Evolutionary conservation across 345 rosid genomes (phyloP).

Genomic region (Acer campestre): DNA sequence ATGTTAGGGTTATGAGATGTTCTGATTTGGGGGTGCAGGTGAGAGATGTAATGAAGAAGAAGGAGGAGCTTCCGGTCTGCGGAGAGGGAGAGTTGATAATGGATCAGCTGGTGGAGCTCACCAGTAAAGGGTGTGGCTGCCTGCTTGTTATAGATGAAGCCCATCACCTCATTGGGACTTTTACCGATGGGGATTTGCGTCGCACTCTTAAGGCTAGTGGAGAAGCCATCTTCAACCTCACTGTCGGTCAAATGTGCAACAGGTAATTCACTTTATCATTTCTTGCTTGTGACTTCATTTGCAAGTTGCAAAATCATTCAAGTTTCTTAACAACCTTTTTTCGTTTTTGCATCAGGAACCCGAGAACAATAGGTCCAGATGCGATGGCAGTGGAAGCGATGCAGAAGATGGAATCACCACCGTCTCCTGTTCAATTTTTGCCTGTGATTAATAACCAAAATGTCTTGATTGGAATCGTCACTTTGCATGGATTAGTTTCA

Average conservation of each 20-base stretch:
- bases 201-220: conserved; percentile 88
- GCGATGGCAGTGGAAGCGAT: conserved; percentile 99
- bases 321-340: neutral
- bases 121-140: conserved; percentile 95
- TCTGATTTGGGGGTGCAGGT: conserved; percentile 45
- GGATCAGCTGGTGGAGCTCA: conserved; percentile 93
- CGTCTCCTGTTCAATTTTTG: conserved; percentile 93
- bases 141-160: conserved; percentile 74
- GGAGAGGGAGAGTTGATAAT: conserved; percentile 86
- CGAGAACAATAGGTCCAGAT: conserved; percentile 80
- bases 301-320: neutral
- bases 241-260: conserved; percentile 95
- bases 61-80: conserved; percentile 87
- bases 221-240: conserved; percentile 89
- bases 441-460: conserved; percentile 71
- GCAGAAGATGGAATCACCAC: conserved; percentile 98
- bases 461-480: conserved; percentile 79
- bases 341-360: conserved; percentile 55
- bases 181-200: conserved; percentile 93
- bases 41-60: conserved; percentile 89
- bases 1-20: neutral
- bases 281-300: neutral
- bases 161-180: conserved; percentile 76
- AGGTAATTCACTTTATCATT: conserved; percentile 46
- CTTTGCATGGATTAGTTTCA: conserved; percentile 93